Evolutionary conservation across 805 yeast genomes (phyloP).

Genomic region (Yarrowia keelungensis): DNA sequence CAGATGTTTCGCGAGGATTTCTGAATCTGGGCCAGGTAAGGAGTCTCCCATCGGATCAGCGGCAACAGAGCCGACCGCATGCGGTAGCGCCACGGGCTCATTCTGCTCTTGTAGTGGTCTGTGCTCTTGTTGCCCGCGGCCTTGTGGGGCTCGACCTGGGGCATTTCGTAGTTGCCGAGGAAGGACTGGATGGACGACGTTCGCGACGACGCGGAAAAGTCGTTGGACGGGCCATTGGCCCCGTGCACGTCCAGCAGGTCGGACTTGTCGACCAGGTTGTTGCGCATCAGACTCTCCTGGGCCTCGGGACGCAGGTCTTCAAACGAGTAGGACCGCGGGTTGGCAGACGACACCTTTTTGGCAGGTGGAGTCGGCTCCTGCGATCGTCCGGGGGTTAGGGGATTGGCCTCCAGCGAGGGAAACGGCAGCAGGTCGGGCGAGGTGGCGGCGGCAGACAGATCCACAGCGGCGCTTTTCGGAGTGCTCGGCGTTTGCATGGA

Average conservation of each 20-base stretch:
- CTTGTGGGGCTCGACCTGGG: conserved; percentile 44
- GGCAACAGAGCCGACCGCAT: conserved; percentile 64
- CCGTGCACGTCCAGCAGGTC: background rate
- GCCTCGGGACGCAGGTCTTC: conserved; percentile 33
- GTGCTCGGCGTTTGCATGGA: conserved; percentile 4
- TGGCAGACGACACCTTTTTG: background rate
- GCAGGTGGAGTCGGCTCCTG: background rate
- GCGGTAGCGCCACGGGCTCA: conserved; percentile 57
- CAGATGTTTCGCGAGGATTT: conserved; percentile 54
- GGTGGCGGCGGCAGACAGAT: conserved; percentile 8
- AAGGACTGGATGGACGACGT: conserved; percentile 44
- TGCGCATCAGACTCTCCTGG: conserved; percentile 8
- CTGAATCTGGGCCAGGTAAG: conserved; percentile 65
- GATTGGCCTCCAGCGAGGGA: conserved; percentile 41
- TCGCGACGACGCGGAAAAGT: conserved; percentile 23
- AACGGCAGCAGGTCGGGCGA: conserved; percentile 41
- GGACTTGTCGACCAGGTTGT: background rate
- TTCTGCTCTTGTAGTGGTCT: conserved; percentile 66
- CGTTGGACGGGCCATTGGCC: background rate
- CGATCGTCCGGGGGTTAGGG: conserved; percentile 40
- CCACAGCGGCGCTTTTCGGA: conserved; percentile 10
- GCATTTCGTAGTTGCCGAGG: conserved; percentile 44
- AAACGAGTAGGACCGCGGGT: conserved; percentile 18
- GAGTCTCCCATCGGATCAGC: conserved; percentile 69
- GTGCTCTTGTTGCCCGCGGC: conserved; percentile 81